Conservation (phyloP, 2,329 filamentous ascomycete species). For the Elsinoe arachidis region DNA sequence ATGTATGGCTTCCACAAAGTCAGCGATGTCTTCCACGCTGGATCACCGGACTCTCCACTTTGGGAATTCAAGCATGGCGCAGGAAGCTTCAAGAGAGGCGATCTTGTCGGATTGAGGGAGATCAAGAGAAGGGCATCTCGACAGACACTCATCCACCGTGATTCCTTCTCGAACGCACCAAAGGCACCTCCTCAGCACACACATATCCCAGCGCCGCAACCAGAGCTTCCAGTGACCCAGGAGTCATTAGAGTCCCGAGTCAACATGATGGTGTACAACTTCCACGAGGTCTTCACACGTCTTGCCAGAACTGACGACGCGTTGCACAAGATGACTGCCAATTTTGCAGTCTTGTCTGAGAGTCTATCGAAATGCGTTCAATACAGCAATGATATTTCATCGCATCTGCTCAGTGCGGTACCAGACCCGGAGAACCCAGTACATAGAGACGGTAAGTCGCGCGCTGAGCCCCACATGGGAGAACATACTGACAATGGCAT, state of each 20-base stretch:
- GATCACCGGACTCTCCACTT: conserved; percentile 81
- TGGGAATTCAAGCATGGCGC: conserved; percentile 99
- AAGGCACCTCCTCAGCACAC: conserved; percentile 63
- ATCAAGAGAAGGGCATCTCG: conserved; percentile 92
- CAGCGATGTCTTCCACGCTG: conserved; percentile 96
- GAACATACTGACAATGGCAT: neutral
- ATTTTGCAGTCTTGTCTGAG: conserved; percentile 74
- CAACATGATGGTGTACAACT: conserved; percentile 65
- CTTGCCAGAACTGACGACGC: conserved; percentile 77
- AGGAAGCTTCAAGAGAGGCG: conserved; percentile 91
- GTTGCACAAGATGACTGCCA: conserved; percentile 67
- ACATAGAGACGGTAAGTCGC: conserved; percentile 68
- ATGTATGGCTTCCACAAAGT: conserved; percentile 99
- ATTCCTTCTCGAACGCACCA: conserved; percentile 66
- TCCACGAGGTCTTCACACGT: conserved; percentile 71
- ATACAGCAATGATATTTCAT: conserved; percentile 78
- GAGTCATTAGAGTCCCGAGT: conserved; percentile 72
- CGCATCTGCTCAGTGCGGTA: conserved; percentile 62
- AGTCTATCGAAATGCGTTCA: conserved; percentile 63
- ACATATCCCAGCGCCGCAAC: conserved; percentile 51
- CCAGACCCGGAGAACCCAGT: conserved; percentile 67
- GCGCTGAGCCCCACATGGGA: conserved; percentile 17
- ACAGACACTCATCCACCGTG: conserved; percentile 85
- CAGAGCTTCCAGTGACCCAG: conserved; percentile 48
- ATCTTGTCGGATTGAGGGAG: conserved; percentile 81